Evolutionary conservation across 768 basidiomycete species (phyloP).

Genomic region (Tylopilus felleus): DNA sequence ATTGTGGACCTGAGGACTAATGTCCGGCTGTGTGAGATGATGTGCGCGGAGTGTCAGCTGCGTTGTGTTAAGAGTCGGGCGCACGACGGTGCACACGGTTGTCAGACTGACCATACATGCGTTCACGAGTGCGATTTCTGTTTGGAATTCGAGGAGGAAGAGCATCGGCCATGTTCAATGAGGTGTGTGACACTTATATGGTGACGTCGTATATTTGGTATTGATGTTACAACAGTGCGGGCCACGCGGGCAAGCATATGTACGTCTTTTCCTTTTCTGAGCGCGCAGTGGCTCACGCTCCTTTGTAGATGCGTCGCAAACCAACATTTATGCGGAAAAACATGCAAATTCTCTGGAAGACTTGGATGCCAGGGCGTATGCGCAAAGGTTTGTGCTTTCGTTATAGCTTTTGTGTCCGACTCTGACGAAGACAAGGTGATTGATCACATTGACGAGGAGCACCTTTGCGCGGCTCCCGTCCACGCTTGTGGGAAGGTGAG

Average conservation of each 20-base stretch:
- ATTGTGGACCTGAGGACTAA: slow-evolving; percentile 44
- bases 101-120: slow-evolving; percentile 49
- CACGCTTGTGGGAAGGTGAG: slow-evolving; percentile 57
- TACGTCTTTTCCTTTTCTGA: slow-evolving; percentile 20
- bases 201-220: not conserved
- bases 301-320: slow-evolving; percentile 47
- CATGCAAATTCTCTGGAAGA: slow-evolving; percentile 44
- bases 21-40: slow-evolving; percentile 47
- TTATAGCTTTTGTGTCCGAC: not conserved
- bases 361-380: slow-evolving; percentile 52
- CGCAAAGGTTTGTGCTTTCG: slow-evolving; percentile 39
- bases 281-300: not conserved
- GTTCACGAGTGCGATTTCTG: slow-evolving; percentile 41
- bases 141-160: slow-evolving; percentile 26
- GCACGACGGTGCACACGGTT: slow-evolving; percentile 49
- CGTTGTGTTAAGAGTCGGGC: slow-evolving; percentile 43
- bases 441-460: slow-evolving; percentile 46
- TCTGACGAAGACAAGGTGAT: slow-evolving; percentile 34
- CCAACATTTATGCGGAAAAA: slow-evolving; percentile 53
- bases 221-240: slow-evolving; percentile 40
- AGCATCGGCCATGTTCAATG: slow-evolving; percentile 40
- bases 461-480: slow-evolving; percentile 49
- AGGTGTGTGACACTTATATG: slow-evolving; percentile 35
- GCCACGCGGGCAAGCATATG: slow-evolving; percentile 56
- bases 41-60: slow-evolving; percentile 48